These are phyloP conservation scores for Ephemerocybe angulata DNA, from an alignment of 768 basidiomycete genomes.

Conservation along the genomic window DNA sequence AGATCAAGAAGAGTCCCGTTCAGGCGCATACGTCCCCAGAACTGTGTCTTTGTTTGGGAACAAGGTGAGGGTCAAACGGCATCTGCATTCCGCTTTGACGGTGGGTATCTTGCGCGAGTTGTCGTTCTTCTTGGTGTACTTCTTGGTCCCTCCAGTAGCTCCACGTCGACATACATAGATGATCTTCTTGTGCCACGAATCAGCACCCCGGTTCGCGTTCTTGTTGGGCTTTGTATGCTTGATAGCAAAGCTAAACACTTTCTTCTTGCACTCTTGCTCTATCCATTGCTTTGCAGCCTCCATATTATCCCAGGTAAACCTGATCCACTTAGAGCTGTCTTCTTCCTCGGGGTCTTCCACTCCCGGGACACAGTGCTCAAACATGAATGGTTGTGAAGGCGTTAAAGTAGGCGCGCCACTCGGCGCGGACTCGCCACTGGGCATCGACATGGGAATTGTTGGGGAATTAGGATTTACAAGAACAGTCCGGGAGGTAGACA, in stretches of 20 bases:
- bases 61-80: neutral
- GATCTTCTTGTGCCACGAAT: neutral
- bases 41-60: neutral
- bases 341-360: neutral
- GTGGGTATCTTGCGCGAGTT: neutral
- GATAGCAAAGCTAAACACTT: neutral
- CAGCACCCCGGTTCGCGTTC: neutral
- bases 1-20: constrained; percentile 1
- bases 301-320: neutral
- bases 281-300: neutral
- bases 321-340: neutral
- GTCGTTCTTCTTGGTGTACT: neutral
- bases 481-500: too few relatives aligned
- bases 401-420: too few relatives aligned
- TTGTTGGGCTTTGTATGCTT: neutral
- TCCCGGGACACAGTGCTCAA: neutral
- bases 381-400: neutral
- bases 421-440: too few relatives aligned
- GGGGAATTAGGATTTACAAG: too few relatives aligned
- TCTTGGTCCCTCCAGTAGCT: neutral
- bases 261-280: neutral
- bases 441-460: too few relatives aligned
- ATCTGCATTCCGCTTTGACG: neutral
- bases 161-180: constrained; percentile 2
- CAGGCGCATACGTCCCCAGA: neutral